phyloP scores from a whole-genome alignment of 495 filamentous ascomycete genomes.

The Aspergillus kassunensis region DNA sequence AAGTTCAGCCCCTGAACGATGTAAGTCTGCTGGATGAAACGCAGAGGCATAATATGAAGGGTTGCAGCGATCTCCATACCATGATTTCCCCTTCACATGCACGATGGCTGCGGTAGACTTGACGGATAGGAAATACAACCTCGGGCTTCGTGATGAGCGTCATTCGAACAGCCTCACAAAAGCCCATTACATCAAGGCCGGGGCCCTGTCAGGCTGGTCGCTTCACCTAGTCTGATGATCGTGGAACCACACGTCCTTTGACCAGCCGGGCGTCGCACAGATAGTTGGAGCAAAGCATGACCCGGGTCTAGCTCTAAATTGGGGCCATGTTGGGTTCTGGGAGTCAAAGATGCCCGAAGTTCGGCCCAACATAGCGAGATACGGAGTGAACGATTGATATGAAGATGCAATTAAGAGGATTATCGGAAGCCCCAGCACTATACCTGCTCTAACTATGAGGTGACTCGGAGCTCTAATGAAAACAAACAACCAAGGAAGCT shows the following conservation, averaged over 20 bases:
- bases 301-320: background rate
- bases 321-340: background rate
- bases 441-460: too few relatives aligned
- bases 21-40: background rate
- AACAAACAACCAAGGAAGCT: too few relatives aligned
- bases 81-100: conserved; percentile 11
- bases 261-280: conserved; percentile 17
- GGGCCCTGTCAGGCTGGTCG: conserved; percentile 12
- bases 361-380: background rate
- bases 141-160: conserved; percentile 4
- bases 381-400: too few relatives aligned
- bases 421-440: too few relatives aligned
- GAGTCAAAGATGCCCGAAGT: background rate
- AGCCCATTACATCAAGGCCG: conserved; percentile 2
- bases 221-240: conserved; percentile 10
- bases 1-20: conserved; percentile 2
- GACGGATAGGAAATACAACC: conserved; percentile 10
- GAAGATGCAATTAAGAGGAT: too few relatives aligned
- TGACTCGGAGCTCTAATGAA: too few relatives aligned
- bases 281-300: conserved; percentile 3
- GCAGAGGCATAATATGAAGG: conserved; percentile 1
- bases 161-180: conserved; percentile 19
- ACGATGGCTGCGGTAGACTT: background rate
- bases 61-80: conserved; percentile 5
- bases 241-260: conserved; percentile 13